Conservation (phyloP, 331 rosid genomes). For the Phaseolus coccineus region DNA sequence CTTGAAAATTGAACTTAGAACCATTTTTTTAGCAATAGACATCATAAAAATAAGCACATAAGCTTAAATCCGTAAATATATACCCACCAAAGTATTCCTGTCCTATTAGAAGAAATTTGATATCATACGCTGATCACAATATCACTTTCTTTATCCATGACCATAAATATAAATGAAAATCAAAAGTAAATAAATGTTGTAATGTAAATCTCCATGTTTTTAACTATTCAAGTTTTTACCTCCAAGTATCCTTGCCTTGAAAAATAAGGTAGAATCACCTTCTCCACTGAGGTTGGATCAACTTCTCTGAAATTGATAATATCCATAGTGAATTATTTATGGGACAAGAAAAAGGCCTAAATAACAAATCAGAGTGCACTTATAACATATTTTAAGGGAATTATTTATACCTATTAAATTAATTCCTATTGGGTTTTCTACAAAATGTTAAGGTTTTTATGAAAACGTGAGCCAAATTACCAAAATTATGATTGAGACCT, state of each 20-base stretch:
- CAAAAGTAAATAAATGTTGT: slow-evolving; percentile 43
- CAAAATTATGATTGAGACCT: not conserved
- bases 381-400: not conserved
- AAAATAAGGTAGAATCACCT: slow-evolving; percentile 58
- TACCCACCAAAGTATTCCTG: slow-evolving; percentile 40
- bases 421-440: not conserved
- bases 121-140: slow-evolving; percentile 37
- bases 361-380: slow-evolving; percentile 19
- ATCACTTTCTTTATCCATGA: slow-evolving; percentile 40
- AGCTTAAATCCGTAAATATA: slow-evolving; percentile 40
- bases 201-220: slow-evolving; percentile 26
- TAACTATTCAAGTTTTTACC: slow-evolving; percentile 29
- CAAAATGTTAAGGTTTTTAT: not conserved
- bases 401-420: not conserved
- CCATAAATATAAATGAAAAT: slow-evolving; percentile 5
- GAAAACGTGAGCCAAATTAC: not conserved
- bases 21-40: slow-evolving; percentile 29
- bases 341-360: not conserved
- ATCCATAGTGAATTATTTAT: slow-evolving; percentile 27
- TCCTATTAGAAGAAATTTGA: slow-evolving; percentile 27
- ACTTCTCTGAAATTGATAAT: slow-evolving; percentile 62
- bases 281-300: slow-evolving; percentile 80
- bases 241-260: slow-evolving; percentile 43
- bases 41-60: slow-evolving; percentile 27
- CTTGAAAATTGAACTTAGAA: slow-evolving; percentile 13